Evolutionary conservation across 2,329 filamentous ascomycete genomes (phyloP), one percentile per base, ranked within the genome.

Genomic region (Sporothrix brunneoviolacea): DNA sequence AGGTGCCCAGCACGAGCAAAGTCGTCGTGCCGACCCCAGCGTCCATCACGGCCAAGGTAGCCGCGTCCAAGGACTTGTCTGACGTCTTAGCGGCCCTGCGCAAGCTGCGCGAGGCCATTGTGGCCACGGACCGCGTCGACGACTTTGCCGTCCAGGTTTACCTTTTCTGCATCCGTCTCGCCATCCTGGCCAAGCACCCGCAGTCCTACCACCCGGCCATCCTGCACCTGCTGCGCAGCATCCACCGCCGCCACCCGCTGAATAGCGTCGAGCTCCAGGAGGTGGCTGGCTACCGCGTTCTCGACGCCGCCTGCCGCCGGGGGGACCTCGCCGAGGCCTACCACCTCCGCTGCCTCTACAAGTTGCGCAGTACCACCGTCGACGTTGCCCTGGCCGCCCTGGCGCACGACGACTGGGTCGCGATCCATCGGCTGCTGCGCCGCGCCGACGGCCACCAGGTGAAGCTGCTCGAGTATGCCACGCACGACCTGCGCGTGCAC

Each of bases 151-250:
- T 86, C n/a, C 83, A 90, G 59, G 88, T 84, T 15, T 95, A 97
- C 68, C 82, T 95, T 55, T 97, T 97, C 73, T 89, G 88, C 60
- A 88, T 95, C 60, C 85, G 91, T 49, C 76, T 91, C 22, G 83
- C 87, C 21, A 84, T 98, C 55, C 78, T 95, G 30, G 82, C 86
- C 51, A 82, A 83, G 56, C 84, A 94, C 59, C 86, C 85, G 59
- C 88, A 95, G 59, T 90, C 90, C 1, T 98, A 97, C 65, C 85
- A 91, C 56, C 89, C 91, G 0, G 89, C 91, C 1, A 79, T 97
- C 19, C 77, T 86, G 35, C 82, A 95, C 60, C 77, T 96, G 2
- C 73, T 98, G 12, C 77, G 82, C 39, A 69, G 71, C 8, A 82
- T 97, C 54, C 86, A 94, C 59, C 72, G 76, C 0, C 66, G 73